These are phyloP conservation scores for Clarireedia homoeocarpa DNA, from an alignment of 2,329 filamentous ascomycete genomes.

Conservation along the genomic window DNA sequence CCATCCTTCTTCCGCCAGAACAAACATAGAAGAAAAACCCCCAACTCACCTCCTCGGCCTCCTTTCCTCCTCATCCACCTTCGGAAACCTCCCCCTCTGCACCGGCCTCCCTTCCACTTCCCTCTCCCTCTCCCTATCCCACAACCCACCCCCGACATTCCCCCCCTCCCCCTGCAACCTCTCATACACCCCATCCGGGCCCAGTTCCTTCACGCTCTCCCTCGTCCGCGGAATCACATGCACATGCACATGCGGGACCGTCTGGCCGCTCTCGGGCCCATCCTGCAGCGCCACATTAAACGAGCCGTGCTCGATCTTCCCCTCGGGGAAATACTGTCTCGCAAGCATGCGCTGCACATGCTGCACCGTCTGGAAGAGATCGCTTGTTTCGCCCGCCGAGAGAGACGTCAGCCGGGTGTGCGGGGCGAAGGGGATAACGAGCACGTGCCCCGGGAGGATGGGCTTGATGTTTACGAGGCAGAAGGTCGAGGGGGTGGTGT, in stretches of 20 bases:
- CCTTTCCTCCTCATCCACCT: slow-evolving; percentile 64
- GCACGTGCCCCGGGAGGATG: slow-evolving; percentile 84
- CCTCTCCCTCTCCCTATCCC: slow-evolving; percentile 58
- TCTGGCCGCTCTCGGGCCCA: slow-evolving; percentile 83
- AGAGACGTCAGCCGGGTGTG: slow-evolving; percentile 55
- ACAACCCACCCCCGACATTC: slow-evolving; percentile 66
- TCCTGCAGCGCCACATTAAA: slow-evolving; percentile 97
- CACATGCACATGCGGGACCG: slow-evolving; percentile 86
- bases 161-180: slow-evolving; percentile 79
- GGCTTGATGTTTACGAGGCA: slow-evolving; percentile 95
- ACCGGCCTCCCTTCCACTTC: slow-evolving; percentile 38
- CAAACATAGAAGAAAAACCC: not conserved
- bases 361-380: slow-evolving; percentile 84
- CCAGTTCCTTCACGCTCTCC: slow-evolving; percentile 44
- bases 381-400: slow-evolving; percentile 36
- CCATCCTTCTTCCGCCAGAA: not conserved
- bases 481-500: slow-evolving; percentile 70
- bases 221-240: slow-evolving; percentile 74
- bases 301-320: slow-evolving; percentile 55
- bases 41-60: slow-evolving; percentile 41
- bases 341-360: slow-evolving; percentile 71
- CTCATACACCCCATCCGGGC: slow-evolving; percentile 69
- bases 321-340: slow-evolving; percentile 46
- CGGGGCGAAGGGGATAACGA: slow-evolving; percentile 67
- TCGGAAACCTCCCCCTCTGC: slow-evolving; percentile 53